These are phyloP conservation scores for Penicillium italicum DNA, from an alignment of 2,329 filamentous ascomycete species.

Conservation along the genomic window DNA sequence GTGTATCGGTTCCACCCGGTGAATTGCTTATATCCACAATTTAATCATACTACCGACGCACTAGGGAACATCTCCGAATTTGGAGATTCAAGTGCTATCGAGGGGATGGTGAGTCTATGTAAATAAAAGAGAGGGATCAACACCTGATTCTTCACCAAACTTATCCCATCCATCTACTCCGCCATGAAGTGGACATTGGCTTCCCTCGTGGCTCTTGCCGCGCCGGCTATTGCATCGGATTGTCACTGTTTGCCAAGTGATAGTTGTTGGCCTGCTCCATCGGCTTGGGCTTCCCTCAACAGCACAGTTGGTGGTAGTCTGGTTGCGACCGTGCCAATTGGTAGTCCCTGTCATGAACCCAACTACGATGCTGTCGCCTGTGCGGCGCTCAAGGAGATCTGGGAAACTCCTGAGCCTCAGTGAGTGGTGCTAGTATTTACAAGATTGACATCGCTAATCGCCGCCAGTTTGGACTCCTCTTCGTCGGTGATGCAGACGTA, in stretches of 20 bases:
- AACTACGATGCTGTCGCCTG: conserved; percentile 23
- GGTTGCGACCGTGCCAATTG: conserved; percentile 40
- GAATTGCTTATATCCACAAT: background rate
- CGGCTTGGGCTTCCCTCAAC: conserved; percentile 37
- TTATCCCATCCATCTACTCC: conserved; percentile 1
- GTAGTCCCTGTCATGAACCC: conserved; percentile 36
- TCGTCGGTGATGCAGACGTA: conserved; percentile 34
- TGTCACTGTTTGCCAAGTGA: conserved; percentile 35
- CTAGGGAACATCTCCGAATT: conserved; percentile 26
- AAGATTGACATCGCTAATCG: background rate
- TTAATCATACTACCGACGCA: conserved; percentile 8
- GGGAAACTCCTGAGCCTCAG: conserved; percentile 30
- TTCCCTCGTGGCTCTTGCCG: conserved; percentile 14
- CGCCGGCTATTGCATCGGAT: conserved; percentile 5
- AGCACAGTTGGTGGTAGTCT: conserved; percentile 37
- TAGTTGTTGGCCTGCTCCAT: conserved; percentile 37
- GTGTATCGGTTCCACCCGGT: conserved; percentile 1
- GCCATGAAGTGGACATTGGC: conserved; percentile 28
- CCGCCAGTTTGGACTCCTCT: conserved; percentile 22
- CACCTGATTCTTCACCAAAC: conserved; percentile 1
- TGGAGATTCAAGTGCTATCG: background rate
- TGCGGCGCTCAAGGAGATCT: conserved; percentile 17
- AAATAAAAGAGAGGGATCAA: conserved; percentile 8
- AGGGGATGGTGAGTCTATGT: background rate
- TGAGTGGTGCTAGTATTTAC: conserved; percentile 8